Percentiles rank a stretch among this genome's conserved stretches.
Conservation (phyloP, 176 grass and related monocot genomes). For the Saccharum spontaneum region DNA sequence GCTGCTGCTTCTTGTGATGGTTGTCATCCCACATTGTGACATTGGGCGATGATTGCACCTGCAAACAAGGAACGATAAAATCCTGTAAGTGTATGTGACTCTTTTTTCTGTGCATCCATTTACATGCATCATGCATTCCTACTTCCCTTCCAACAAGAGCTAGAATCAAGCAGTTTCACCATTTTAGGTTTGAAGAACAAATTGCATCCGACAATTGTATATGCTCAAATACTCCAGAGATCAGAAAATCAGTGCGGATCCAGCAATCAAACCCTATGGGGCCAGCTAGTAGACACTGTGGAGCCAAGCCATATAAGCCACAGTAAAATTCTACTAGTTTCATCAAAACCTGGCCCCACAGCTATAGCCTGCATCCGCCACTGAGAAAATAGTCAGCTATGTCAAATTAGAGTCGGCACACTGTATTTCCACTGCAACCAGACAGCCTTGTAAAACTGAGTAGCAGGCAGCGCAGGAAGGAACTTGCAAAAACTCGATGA, state of each 20-base stretch:
- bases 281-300: too few relatives aligned
- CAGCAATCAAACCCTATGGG: too few relatives aligned
- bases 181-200: neutral
- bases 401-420: neutral
- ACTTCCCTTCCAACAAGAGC: neutral
- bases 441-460: neutral
- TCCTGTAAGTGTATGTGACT: conserved; percentile 19
- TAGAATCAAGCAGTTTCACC: neutral
- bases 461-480: neutral
- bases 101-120: neutral
- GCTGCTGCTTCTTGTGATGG: neutral
- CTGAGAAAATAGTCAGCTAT: neutral
- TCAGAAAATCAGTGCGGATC: too few relatives aligned
- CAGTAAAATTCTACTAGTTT: too few relatives aligned
- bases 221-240: neutral
- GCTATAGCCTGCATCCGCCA: too few relatives aligned
- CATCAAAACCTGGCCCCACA: too few relatives aligned
- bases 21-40: neutral
- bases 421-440: neutral
- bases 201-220: neutral
- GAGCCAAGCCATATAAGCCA: too few relatives aligned
- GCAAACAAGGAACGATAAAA: neutral
- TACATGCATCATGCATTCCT: neutral
- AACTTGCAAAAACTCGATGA: neutral
- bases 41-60: neutral